Evolutionary conservation across 78 protist species (phyloP).

Genomic region (Dictyostelium firmibasis): DNA sequence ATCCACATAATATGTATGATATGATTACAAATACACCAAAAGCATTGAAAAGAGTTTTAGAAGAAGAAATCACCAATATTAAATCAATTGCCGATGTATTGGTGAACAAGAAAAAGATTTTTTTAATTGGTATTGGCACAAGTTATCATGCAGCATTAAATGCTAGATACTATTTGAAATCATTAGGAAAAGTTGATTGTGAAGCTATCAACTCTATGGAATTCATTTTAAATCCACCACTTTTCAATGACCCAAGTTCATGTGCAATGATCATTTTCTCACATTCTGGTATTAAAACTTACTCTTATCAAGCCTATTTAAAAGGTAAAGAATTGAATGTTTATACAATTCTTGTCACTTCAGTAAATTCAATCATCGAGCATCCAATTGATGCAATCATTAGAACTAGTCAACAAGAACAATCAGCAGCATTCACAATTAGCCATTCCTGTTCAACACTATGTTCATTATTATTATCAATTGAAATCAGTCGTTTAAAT

Average conservation of each 20-base stretch:
- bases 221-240: constrained; percentile 9
- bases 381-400: constrained; percentile 30
- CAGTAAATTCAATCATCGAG: neutral
- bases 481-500: neutral
- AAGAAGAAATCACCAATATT: neutral
- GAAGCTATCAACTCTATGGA: constrained; percentile 16
- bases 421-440: constrained; percentile 40
- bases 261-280: constrained; percentile 51
- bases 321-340: neutral
- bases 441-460: constrained; percentile 27
- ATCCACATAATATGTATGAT: constrained; percentile 75
- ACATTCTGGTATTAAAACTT: constrained; percentile 48
- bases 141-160: constrained; percentile 37
- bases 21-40: constrained; percentile 42
- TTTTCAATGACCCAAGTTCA: neutral
- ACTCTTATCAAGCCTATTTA: neutral
- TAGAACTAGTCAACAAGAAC: constrained; percentile 31
- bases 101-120: neutral
- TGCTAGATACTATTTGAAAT: constrained; percentile 6
- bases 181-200: neutral
- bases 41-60: constrained; percentile 15
- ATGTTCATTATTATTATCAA: neutral
- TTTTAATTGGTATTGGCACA: constrained; percentile 63
- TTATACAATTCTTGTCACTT: constrained; percentile 13
- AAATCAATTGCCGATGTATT: neutral